Evolutionary conservation across 345 rosid genomes (phyloP), one percentile per base, ranked within the genome.

Genomic region (Salix arbutifolia): DNA sequence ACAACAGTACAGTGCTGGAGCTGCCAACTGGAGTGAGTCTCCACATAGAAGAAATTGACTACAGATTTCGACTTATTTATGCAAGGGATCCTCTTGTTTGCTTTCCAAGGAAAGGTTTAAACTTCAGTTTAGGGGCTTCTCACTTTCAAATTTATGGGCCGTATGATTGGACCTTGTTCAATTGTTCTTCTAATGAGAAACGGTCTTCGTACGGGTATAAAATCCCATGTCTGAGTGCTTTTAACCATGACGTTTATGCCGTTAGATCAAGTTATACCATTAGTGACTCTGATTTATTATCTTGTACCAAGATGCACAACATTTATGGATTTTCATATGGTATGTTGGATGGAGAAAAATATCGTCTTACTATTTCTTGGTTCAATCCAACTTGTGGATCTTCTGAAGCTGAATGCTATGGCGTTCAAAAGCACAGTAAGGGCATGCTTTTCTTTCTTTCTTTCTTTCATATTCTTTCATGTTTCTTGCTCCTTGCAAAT

Each of bases 1-100:
- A 7, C 65, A 79, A 79, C 19, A 48, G 75, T 28, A 75, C 83
- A 4, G 26, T 80, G 1, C 78, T 80, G 2, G 67, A 64, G 46
- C 79, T 80, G 4, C 78, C 83, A n/a, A 25, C 4, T 11, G 75
- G 76, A 6, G 75, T 80, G 18, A 70, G 69, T 11, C 3, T 80
- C 16, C 26, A 25, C 10, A 75, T 80, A 6, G 18, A 69, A 44
- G 8, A 14, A 12, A 70, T 80, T 16, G 79, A 80, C 58, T 80
- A 80, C 40, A 60, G 13, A 16, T 0, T 17, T 5, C 79, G 53
- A 68, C 10, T 14, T 1, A 58, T 80, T 8, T 12, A 70, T 17
- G 75, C 56, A 0, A 35, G 23, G 17, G 60, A 66, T 35, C 48
- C 74, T 17, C 26, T 38, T 8, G 19, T 5, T 4, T 80, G 83